Evolutionary conservation across 345 rosid genomes (phyloP), one percentile per base, ranked within the genome.

Genomic region (Corchorus olitorius): DNA sequence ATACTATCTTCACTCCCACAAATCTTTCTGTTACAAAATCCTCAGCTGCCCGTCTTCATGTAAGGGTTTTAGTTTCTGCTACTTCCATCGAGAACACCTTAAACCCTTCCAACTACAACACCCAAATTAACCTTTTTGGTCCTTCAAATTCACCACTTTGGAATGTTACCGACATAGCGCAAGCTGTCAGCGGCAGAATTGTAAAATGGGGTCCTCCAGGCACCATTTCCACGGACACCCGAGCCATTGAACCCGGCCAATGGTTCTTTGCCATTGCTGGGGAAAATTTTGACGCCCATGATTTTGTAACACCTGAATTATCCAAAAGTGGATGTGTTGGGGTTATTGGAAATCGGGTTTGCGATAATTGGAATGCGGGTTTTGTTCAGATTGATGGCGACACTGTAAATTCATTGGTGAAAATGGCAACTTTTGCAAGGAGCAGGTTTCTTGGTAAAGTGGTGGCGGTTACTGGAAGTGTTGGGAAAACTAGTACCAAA

Each of bases 231-330:
- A 72, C 81, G 10, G 83, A 83, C 73, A 83, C 82, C 35, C 77
- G 83, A 78, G 65, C 63, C 66, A 72, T 83, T 62, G 37, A 67
- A 83, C 79, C 79, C 15, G 66, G 71, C 35, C 80, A 78, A 54
- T 83, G 81, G 83, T 80, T 83, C 76, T 77, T 83, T 11, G 86
- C 83, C 64, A 72, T 80, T 41, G n/a, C 9, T 2, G 82, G 83
- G 5, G 34, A 78, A 45, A 74, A 67, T 13, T 78, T 80, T 48
- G 82, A 80, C 43, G 83, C 60, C 78, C 86, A 83, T 34, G 70
- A 80, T 35, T 83, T 83, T 56, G 67, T 80, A 65, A 80, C 80
- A 65, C 75, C 72, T 8, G 70, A 75, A 52, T 76, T 79, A 35
- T 54, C 19, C 53, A 53, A 27, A 45, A 39, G 53, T 67, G 80